phyloP scores from a whole-genome alignment of 768 basidiomycete species.

The Calocybe cyanea region DNA sequence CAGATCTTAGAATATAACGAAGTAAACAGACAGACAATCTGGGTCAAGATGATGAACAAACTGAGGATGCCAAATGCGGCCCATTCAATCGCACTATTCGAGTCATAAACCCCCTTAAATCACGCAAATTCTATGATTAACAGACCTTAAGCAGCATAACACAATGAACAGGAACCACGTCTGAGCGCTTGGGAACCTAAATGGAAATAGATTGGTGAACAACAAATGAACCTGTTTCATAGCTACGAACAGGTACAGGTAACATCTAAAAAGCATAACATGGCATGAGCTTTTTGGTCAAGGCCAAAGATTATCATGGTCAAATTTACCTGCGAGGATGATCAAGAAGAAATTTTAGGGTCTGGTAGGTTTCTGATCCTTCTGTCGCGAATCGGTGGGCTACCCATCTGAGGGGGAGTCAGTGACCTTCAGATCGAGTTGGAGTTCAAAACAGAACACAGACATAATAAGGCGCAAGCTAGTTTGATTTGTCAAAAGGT shows the following conservation, averaged over 20 bases:
- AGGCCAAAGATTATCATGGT: not conserved
- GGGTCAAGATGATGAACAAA: conserved; percentile 16
- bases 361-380: conserved; percentile 44
- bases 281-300: not conserved
- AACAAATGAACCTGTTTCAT: not conserved
- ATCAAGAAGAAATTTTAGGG: conserved; percentile 69
- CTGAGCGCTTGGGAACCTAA: conserved; percentile 66
- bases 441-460: conserved; percentile 15
- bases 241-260: conserved; percentile 49
- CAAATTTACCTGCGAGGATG: conserved; percentile 61
- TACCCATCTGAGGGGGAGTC: conserved; percentile 48
- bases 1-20: conserved; percentile 26
- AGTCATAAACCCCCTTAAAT: not conserved
- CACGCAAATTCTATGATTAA: not conserved
- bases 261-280: conserved; percentile 39
- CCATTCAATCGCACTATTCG: conserved; percentile 58
- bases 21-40: not conserved
- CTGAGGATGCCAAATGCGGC: conserved; percentile 62
- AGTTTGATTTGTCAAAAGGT: not conserved
- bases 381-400: conserved; percentile 45
- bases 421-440: not conserved
- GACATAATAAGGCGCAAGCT: conserved; percentile 65
- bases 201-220: not conserved
- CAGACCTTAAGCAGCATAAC: conserved; percentile 53
- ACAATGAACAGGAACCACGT: conserved; percentile 68